Evolutionary conservation across 2,329 filamentous ascomycete species (phyloP).

Genomic region (Aspergillus ochraceoroseus): DNA sequence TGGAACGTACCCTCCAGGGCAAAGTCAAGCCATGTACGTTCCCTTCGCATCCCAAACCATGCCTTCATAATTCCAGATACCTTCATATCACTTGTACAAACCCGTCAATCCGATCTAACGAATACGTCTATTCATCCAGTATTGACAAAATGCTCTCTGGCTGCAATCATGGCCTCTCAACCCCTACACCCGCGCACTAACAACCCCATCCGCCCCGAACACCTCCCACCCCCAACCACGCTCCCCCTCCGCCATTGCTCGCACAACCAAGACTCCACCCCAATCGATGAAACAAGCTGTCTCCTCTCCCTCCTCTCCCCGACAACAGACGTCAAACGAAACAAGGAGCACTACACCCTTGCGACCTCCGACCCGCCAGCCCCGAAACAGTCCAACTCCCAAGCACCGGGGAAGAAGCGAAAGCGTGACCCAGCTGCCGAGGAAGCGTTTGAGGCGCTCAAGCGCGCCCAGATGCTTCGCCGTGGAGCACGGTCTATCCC

Average conservation of each 20-base stretch:
- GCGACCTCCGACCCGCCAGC: conserved; percentile 41
- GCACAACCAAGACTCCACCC: conserved; percentile 41
- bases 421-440: conserved; percentile 28
- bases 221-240: conserved; percentile 44
- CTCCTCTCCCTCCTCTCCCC: conserved; percentile 44
- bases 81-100: too few relatives aligned
- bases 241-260: conserved; percentile 47
- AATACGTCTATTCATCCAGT: conserved; percentile 44
- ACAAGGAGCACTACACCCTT: conserved; percentile 48
- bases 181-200: conserved; percentile 39
- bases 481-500: conserved; percentile 42
- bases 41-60: too few relatives aligned
- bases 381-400: conserved; percentile 22
- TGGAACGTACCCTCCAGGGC: conserved; percentile 80
- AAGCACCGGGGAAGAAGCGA: conserved; percentile 27
- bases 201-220: conserved; percentile 38
- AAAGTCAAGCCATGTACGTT: conserved; percentile 72
- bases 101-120: too few relatives aligned
- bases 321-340: conserved; percentile 38
- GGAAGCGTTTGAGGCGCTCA: conserved; percentile 31
- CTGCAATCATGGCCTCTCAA: conserved; percentile 40
- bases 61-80: too few relatives aligned
- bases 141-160: conserved; percentile 63
- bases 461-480: conserved; percentile 35
- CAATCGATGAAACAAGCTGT: conserved; percentile 44